These are phyloP conservation scores for Paramecium primaurelia DNA, from an alignment of 73 alveolate genomes.

Conservation along the genomic window DNA sequence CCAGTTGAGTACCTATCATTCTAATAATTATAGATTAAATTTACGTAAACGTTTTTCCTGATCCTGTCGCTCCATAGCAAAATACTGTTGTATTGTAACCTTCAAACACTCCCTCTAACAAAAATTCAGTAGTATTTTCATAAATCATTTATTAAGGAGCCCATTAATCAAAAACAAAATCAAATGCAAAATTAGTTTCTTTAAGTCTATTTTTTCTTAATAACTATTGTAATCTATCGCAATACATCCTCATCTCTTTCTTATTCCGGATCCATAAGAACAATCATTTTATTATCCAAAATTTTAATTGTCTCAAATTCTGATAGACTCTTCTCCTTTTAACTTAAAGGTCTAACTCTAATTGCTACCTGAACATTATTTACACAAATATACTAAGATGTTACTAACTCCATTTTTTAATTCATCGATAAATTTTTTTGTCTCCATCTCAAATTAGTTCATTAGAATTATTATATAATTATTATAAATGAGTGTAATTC, in stretches of 20 bases:
- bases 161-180: constrained; percentile 91
- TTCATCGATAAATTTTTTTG: constrained; percentile 34
- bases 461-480: not conserved
- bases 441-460: constrained; percentile 18
- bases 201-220: constrained; percentile 87
- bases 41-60: constrained; percentile 97
- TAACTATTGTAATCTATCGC: constrained; percentile 57
- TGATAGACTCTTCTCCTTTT: constrained; percentile 7
- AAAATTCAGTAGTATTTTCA: constrained; percentile 84
- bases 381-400: not conserved
- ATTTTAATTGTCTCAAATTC: constrained; percentile 60
- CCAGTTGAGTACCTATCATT: constrained; percentile 90
- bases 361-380: constrained; percentile 28
- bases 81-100: constrained; percentile 98
- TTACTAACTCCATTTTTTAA: constrained; percentile 42
- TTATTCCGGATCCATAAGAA: constrained; percentile 60
- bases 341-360: constrained; percentile 55
- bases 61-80: constrained; percentile 99
- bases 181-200: constrained; percentile 97
- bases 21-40: not conserved
- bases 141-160: constrained; percentile 81
- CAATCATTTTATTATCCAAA: constrained; percentile 59
- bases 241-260: constrained; percentile 46
- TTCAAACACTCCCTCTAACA: constrained; percentile 93
- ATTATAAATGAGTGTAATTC: not conserved